Evolutionary conservation across 1,284 basidiomycete genomes (phyloP), one percentile per base, ranked within the genome.

Genomic region (Cerioporus squamosus): DNA sequence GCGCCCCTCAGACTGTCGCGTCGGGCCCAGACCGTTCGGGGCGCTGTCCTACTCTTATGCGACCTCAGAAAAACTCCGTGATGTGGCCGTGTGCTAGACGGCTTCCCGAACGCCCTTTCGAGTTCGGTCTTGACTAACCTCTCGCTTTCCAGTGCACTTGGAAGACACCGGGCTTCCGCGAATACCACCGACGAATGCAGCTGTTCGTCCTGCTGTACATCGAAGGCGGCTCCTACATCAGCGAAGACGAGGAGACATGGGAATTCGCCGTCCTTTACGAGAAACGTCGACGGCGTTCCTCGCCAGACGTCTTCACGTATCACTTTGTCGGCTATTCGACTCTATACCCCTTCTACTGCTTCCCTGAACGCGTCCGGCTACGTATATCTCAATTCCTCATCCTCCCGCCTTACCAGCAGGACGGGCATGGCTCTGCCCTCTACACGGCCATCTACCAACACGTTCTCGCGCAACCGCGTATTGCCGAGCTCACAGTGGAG

Each of bases 361-460:
- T 90, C 77, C 95, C 95, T 2, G 94, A 96, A 69, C 89, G 83
- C 68, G 86, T 93, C 46, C 86, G 95, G 26, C 72, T 97, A 68
- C 83, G 95, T 53, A 77, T 98, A 55, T 95, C 93, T 69, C 97
- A 99, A 83, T 98, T 98, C 71, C 87, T 98, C 53, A 92, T 98
- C 64, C 77, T 95, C 5, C 91, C 95, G 2, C 95, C 95, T 3
- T 97, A 93, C 73, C 96, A 98, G 75, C 85, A 87, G 46, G 83
- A 88, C 66, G 93, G 94, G 0, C 96, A 98, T 72, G 95, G 95
- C 57, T 95, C 95, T 51, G 88, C 90, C 59, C 85, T 99, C 12
- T 99, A 98, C 79, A 86, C 79, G 29, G 86, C 94, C 1, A 90
- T 97, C 44, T 97, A 96, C 76, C 83, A 89, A 68, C 84, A 92